A percentile compares a stretch with the other conserved stretches of the same genome.
Evolutionary conservation across 352 stramenopile species (phyloP).

Genomic region (Phytophthora kernoviae): DNA sequence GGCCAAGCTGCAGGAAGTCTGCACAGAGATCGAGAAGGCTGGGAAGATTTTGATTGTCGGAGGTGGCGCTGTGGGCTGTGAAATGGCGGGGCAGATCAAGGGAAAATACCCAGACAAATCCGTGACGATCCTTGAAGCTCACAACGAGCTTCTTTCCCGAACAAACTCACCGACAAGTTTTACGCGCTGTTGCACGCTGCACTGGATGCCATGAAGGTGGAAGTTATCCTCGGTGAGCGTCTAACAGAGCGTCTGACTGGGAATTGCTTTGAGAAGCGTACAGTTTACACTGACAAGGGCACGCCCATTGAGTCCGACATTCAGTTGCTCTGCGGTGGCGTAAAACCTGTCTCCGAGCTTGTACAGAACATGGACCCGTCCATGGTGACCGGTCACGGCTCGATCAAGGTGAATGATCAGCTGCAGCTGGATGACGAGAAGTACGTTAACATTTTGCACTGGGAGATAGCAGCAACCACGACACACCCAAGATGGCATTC

Average conservation of each 20-base stretch:
- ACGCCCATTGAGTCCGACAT: slow-evolving; percentile 56
- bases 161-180: slow-evolving; percentile 48
- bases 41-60: slow-evolving; percentile 55
- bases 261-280: slow-evolving; percentile 46
- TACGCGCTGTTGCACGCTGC: slow-evolving; percentile 33
- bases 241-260: slow-evolving; percentile 37
- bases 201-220: slow-evolving; percentile 43
- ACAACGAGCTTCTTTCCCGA: slow-evolving; percentile 32
- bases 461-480: slow-evolving; percentile 53
- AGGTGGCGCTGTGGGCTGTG: slow-evolving; percentile 53
- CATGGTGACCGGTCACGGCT: slow-evolving; percentile 35
- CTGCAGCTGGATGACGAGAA: slow-evolving; percentile 52
- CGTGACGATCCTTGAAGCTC: slow-evolving; percentile 50
- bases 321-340: slow-evolving; percentile 54
- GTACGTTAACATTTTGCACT: slow-evolving; percentile 49
- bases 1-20: slow-evolving; percentile 32
- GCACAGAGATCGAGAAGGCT: slow-evolving; percentile 43
- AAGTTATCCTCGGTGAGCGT: slow-evolving; percentile 54
- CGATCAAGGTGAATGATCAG: slow-evolving; percentile 51
- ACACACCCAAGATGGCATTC: slow-evolving; percentile 47
- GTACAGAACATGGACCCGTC: slow-evolving; percentile 38
- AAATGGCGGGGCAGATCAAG: slow-evolving; percentile 60
- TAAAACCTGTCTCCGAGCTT: slow-evolving; percentile 37
- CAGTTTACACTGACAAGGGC: slow-evolving; percentile 49
- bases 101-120: slow-evolving; percentile 49